Base-by-base conservation (phyloP, 1,284 basidiomycete species). In the Austroboletus novae-zelandiae region DNA sequence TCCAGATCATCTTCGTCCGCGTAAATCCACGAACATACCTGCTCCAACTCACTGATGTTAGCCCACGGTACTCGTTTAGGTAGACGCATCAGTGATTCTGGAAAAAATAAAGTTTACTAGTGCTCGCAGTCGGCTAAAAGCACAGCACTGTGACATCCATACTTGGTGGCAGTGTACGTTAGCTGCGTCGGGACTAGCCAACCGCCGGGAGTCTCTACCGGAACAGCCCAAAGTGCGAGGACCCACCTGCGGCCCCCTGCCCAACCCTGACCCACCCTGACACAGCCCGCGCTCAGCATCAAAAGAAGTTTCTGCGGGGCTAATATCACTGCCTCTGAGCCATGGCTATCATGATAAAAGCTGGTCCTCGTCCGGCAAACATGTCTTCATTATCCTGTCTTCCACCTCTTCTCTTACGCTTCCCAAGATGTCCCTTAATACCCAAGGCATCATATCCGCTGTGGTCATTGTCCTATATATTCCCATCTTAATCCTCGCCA, bases 1-100 rank as follows among this genome's bases (percentile, higher is more conserved):
- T 73, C 69, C 14, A 74, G 37, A 62, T 88, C 84, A 29, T 76
- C 74, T 50, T 84, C 79, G 51, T 91, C 86, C 5, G 77, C 66
- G 62, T 86, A 96, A 58, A 96, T 84, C 79, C 86, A 86, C 5
- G 83, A 76, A 67, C 87, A 94, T 8, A 97, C 73, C 62, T 91
- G 81, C 45, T 90, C 86, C 11, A 97, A 76, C 68, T 97, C 93
- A 18, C 73, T 64, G 11, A 84, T 67, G 43, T 79, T 79, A 5
- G 83, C 72, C 94, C 94, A 97, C 2, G 92, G 91, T 1, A 93
- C 87, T 47, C 92, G 80, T 54, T 88, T 82, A 43, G 92, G 91
- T 18, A 90, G 76, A 54, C 79, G 76, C 91, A 93, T 94, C 25
- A 25, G 6, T 30, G 43, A 43, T 45, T 34, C 41, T 45, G 43